phyloP scores from a whole-genome alignment of 352 stramenopile species.

The Pythium aphanidermatum region DNA sequence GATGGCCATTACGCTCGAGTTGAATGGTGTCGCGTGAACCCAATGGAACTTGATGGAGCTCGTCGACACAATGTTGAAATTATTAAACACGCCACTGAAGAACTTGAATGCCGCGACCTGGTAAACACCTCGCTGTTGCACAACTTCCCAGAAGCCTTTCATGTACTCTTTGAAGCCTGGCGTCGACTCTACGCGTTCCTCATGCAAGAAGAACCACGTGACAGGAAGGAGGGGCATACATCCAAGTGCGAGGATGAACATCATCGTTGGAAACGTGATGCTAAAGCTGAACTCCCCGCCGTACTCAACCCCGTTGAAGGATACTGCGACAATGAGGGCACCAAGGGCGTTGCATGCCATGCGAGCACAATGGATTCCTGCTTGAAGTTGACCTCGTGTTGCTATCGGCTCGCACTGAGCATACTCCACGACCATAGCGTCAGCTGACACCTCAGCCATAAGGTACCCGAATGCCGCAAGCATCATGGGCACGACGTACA shows the following conservation, averaged over 20 bases:
- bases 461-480: constrained; percentile 62
- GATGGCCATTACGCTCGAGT: constrained; percentile 16
- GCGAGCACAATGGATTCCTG: constrained; percentile 48
- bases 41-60: constrained; percentile 16
- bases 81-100: constrained; percentile 16
- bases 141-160: constrained; percentile 12
- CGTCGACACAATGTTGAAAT: constrained; percentile 17
- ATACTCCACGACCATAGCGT: constrained; percentile 60
- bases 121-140: constrained; percentile 26
- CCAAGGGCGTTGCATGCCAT: constrained; percentile 41
- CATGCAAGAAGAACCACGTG: constrained; percentile 26
- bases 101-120: constrained; percentile 24
- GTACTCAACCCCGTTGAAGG: constrained; percentile 23
- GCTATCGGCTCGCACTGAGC: constrained; percentile 42
- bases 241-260: constrained; percentile 9
- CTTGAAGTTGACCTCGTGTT: constrained; percentile 45
- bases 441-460: constrained; percentile 43
- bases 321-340: constrained; percentile 32
- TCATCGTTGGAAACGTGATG: constrained; percentile 15
- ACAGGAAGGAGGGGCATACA: constrained; percentile 17
- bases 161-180: constrained; percentile 12
- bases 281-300: constrained; percentile 21
- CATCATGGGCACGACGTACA: constrained; percentile 70
- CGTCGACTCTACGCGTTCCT: constrained; percentile 10
- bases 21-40: constrained; percentile 18